A percentile compares a stretch with the other conserved stretches of the same genome.
These are phyloP conservation scores for Monosporascus sp. DNA, from an alignment of 2,329 filamentous ascomycete species.

Conservation along the genomic window DNA sequence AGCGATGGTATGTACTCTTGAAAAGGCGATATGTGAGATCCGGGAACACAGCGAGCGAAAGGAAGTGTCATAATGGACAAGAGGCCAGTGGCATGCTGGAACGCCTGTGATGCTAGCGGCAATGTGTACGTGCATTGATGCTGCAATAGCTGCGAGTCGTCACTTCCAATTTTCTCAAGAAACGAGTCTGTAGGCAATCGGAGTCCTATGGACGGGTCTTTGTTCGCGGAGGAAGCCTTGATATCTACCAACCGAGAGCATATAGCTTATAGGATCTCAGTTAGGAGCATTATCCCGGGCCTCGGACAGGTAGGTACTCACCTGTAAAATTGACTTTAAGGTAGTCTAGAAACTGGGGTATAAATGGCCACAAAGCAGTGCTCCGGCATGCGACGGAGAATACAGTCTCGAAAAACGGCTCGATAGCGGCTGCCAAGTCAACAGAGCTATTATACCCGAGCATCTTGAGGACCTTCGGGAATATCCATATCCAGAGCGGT, in stretches of 20 bases:
- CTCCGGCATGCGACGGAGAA: slow-evolving; percentile 40
- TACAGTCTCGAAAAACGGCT: slow-evolving; percentile 46
- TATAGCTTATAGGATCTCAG: slow-evolving; percentile 19
- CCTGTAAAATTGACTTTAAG: slow-evolving; percentile 43
- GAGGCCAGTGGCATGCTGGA: slow-evolving; percentile 42
- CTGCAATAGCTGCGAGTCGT: slow-evolving; percentile 16
- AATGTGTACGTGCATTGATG: slow-evolving; percentile 37
- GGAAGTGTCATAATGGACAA: slow-evolving; percentile 38
- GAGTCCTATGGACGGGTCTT: slow-evolving; percentile 24
- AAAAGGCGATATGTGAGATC: slow-evolving; percentile 29
- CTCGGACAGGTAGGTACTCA: slow-evolving; percentile 25
- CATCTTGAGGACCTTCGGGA: slow-evolving; percentile 52
- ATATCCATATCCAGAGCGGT: slow-evolving; percentile 61
- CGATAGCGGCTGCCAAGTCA: slow-evolving; percentile 45
- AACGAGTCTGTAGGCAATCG: slow-evolving; percentile 36
- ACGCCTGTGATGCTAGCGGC: slow-evolving; percentile 34
- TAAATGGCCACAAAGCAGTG: slow-evolving; percentile 43
- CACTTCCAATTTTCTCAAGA: slow-evolving; percentile 22
- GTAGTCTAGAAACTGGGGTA: slow-evolving; percentile 41
- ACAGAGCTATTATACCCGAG: slow-evolving; percentile 47
- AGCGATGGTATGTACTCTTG: slow-evolving; percentile 43
- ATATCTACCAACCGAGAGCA: slow-evolving; percentile 21
- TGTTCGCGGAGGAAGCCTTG: slow-evolving; percentile 18
- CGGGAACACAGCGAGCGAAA: slow-evolving; percentile 28
- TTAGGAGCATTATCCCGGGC: neutral